phyloP scores from a whole-genome alignment of 306 rosid genomes.

The Chamaecrista fasciculata region DNA sequence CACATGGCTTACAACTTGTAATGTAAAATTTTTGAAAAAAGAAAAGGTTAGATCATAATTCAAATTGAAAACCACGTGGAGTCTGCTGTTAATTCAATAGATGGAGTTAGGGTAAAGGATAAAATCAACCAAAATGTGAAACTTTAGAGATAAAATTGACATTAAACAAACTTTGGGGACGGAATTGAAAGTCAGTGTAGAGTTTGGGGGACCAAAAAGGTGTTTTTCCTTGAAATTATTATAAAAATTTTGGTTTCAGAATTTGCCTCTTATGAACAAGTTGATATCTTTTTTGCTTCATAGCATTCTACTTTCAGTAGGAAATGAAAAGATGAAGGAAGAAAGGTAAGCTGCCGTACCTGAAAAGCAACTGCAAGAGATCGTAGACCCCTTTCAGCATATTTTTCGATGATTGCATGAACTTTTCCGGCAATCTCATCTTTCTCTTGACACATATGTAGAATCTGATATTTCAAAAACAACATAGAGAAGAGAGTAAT shows the following conservation, averaged over 20 bases:
- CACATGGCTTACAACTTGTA: no score
- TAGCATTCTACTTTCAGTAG: conserved; percentile 2
- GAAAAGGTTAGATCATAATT: no score
- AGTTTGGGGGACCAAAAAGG: no score
- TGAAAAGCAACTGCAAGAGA: conserved; percentile 82
- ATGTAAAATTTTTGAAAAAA: no score
- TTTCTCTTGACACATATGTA: conserved; percentile 65
- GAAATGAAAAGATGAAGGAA: conserved; percentile 16
- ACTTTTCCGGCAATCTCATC: conserved; percentile 59
- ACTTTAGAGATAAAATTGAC: no score
- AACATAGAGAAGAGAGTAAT: conserved; percentile 26
- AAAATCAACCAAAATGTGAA: no score
- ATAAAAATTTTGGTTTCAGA: conserved; percentile 20
- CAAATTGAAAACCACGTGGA: no score
- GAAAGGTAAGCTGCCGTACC: conserved; percentile 40
- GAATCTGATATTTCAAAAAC: conserved; percentile 52
- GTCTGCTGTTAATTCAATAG: no score
- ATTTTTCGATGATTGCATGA: conserved; percentile 77
- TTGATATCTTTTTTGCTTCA: neutral
- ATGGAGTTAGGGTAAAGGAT: no score
- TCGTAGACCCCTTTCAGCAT: conserved; percentile 87
- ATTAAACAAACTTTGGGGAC: no score
- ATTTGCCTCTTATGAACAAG: conserved; percentile 11
- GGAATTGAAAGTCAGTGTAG: no score
- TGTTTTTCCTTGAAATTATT: no score